Conservation (phyloP, 2,329 filamentous ascomycete genomes). For the Beauveria brongniartii region DNA sequence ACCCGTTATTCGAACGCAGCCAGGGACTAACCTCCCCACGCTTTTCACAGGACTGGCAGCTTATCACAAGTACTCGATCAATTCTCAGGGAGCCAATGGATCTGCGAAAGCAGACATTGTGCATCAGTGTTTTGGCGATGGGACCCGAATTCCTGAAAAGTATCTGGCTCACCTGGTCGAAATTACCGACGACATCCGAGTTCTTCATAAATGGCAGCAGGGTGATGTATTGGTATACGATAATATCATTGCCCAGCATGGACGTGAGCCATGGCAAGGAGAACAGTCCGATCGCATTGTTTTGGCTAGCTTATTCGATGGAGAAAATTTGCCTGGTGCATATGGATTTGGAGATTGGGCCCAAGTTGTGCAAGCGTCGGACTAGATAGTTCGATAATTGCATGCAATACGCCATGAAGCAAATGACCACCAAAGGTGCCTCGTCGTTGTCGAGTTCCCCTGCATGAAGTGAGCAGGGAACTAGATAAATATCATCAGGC, state of each 20-base stretch:
- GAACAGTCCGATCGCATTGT: constrained; percentile 37
- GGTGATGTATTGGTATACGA: constrained; percentile 42
- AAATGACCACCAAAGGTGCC: too few species aligned
- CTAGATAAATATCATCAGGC: too few species aligned
- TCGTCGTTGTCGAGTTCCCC: too few species aligned
- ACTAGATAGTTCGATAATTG: too few species aligned
- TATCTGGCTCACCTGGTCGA: constrained; percentile 32
- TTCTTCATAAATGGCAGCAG: constrained; percentile 38
- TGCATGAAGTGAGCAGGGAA: too few species aligned
- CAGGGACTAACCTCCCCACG: constrained; percentile 34
- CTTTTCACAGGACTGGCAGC: constrained; percentile 38
- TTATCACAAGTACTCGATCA: constrained; percentile 30
- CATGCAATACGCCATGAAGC: too few species aligned
- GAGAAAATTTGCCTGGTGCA: constrained; percentile 33
- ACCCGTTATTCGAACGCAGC: constrained; percentile 39
- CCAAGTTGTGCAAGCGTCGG: constrained; percentile 34
- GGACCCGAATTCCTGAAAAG: constrained; percentile 36
- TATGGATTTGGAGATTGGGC: constrained; percentile 36
- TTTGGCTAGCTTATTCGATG: constrained; percentile 40
- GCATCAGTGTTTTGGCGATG: constrained; percentile 36
- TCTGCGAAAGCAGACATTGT: constrained; percentile 23
- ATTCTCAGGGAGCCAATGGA: not conserved
- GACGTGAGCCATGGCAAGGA: constrained; percentile 38
- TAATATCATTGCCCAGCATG: constrained; percentile 41
- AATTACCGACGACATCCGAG: constrained; percentile 41